A percentile compares a stretch with the other conserved stretches of the same genome.
phyloP scores from a whole-genome alignment of 495 filamentous ascomycete species.

The Trichoderma erinaceum region DNA sequence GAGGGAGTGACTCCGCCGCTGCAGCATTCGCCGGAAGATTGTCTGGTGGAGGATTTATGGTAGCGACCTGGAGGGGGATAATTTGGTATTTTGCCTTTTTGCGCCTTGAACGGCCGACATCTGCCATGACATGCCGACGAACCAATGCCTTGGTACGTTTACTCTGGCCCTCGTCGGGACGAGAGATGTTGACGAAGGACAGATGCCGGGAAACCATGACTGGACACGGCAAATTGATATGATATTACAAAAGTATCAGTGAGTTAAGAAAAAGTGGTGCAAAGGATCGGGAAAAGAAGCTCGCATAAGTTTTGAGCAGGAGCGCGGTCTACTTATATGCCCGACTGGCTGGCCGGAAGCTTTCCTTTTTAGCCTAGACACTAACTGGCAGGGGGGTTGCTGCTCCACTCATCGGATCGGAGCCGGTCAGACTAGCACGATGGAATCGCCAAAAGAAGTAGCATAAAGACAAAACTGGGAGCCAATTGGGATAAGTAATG shows the following conservation, averaged over 20 bases:
- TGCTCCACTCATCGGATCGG: background rate
- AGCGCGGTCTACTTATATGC: background rate
- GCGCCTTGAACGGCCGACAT: slow-evolving; percentile 4
- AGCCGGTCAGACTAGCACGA: background rate
- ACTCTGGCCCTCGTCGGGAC: background rate
- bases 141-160: background rate
- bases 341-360: background rate
- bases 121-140: slow-evolving; percentile 5
- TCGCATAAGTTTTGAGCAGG: background rate
- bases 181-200: slow-evolving; percentile 9
- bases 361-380: background rate
- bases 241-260: background rate
- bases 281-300: background rate
- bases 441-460: background rate
- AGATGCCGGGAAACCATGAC: background rate
- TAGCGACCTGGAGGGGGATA: background rate
- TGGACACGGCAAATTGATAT: background rate
- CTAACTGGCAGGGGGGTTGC: background rate
- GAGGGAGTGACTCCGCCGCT: background rate
- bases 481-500: background rate
- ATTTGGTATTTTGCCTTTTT: background rate
- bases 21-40: background rate
- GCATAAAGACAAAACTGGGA: background rate
- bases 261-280: background rate
- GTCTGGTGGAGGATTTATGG: background rate